Evolutionary conservation across 2,329 filamentous ascomycete species (phyloP), one percentile per base, ranked within the genome.

Genomic region (Phoma herbarum): DNA sequence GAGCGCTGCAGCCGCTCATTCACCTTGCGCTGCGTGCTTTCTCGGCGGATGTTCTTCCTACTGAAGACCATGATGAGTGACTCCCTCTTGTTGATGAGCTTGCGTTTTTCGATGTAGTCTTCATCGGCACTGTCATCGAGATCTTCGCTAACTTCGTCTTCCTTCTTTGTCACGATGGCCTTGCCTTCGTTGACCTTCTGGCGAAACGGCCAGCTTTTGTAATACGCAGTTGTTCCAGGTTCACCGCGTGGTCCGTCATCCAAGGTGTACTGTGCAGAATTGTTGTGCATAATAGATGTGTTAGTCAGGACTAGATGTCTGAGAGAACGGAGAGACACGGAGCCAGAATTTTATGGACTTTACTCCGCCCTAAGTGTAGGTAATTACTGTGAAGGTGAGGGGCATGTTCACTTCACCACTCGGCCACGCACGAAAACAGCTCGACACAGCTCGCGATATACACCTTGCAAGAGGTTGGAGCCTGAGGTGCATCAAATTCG

Each of bases 181-280:
- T 12, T 18, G 10, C 54, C 47, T 14, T 18, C 11, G 10, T 25
- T 25, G 20, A 50, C 33, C 22, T 51, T 60, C 28, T 57, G 47
- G n/a, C 45, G 47, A 45, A 60, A 61, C 2, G 29, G 18, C 25
- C 33, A 46, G 42, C 56, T 60, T 37, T 60, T 60, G 52, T 64
- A 61, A 46, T 64, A 64, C 6, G 50, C 59, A 28, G 52, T 50
- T 26, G 56, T 55, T 6, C 61, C 56, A 1, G 52, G 56, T 4
- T 25, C 11, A 12, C 59, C 20, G 25, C 25, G 47, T 20, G 31
- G 41, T 20, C 41, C 53, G 6, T 51, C 29, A 2, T 37, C 47
- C 20, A 44, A 35, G 2, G 48, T 60, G 23, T 57, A 51, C 2
- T 52, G 28, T 4, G 22, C 22, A 14, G 50, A n/a, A n/a, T n/a